Evolutionary conservation across 2,329 filamentous ascomycete genomes (phyloP), one percentile per base, ranked within the genome.

Genomic region (Talaromyces islandicus): DNA sequence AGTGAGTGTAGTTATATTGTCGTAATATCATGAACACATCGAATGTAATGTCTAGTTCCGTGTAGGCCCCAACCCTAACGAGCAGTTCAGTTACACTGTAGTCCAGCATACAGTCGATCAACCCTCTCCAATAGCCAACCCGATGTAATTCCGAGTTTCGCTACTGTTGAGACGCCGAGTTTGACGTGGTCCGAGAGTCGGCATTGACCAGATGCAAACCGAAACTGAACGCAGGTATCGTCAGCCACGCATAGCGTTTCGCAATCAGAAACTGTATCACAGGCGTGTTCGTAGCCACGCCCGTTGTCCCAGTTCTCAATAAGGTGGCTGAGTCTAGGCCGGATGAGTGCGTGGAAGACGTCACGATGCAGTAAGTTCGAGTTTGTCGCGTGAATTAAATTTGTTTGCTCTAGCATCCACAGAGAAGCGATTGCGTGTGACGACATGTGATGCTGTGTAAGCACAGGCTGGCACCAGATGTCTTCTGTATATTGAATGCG

Each of bases 401-500:
- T 29, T 3, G 6, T n/a, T 12, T 52, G 48, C 24, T 52, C 48
- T 12, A 52, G 11, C 24, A 29, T 52, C 48, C 48, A 52, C 48
- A 52, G 11, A 2, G 48, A 52, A 7, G 48, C 48, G 10, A 52
- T 52, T 17, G 6, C 25, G n/a, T 19, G 48, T 0, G 77, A 66
- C 0, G 73, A 69, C 9, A 83, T 70, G 62, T 81, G 80, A 59
- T 83, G 81, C 64, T 81, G 81, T 2, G 78, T 72, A 3, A 78
- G 73, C 3, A 77, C 77, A 30, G 78, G 75, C 64, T 77, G 81
- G 63, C 80, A 82, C 80, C 80, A 82, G 0, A 77, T 76, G 17
- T 69, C 68, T 43, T 71, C 74, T 51, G 75, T 73, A 38, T 73
- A 68, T 17, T 72, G 72, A 14, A 29, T 25, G 12, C 17, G 24